These are phyloP conservation scores for Cephalotrichum gorgonifer DNA, from an alignment of 2,329 filamentous ascomycete species.

Conservation along the genomic window DNA sequence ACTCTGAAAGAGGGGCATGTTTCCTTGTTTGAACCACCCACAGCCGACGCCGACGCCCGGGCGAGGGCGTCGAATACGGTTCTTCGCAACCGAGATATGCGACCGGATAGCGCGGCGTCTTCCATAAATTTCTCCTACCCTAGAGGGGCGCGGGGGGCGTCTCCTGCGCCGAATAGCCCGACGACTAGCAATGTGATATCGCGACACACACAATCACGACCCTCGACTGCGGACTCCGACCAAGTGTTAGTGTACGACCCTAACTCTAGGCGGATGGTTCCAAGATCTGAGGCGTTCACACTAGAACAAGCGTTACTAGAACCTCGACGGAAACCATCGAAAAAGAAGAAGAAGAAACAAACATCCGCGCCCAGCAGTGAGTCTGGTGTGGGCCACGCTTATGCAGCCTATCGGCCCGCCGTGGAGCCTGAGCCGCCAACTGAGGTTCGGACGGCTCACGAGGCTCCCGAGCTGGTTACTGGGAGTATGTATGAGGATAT, in stretches of 20 bases:
- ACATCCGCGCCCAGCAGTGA: conserved; percentile 8
- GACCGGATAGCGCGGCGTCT: conserved; percentile 35
- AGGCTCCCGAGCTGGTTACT: conserved; percentile 1
- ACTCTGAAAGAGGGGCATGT: conserved; percentile 30
- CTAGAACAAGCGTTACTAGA: neutral
- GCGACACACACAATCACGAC: conserved; percentile 4
- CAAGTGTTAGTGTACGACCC: conserved; percentile 49
- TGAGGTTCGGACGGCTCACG: neutral
- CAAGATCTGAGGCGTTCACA: conserved; percentile 17
- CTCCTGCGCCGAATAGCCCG: conserved; percentile 22
- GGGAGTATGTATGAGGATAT: neutral
- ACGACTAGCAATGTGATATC: neutral
- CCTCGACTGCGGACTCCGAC: conserved; percentile 15
- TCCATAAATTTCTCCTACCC: conserved; percentile 53
- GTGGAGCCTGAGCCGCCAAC: neutral
- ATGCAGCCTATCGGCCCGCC: neutral
- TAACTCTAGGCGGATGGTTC: conserved; percentile 55
- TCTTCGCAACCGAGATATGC: conserved; percentile 27
- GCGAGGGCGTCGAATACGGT: conserved; percentile 26
- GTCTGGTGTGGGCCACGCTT: neutral
- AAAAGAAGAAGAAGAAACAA: conserved; percentile 28
- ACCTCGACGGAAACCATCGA: conserved; percentile 23
- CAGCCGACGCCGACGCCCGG: conserved; percentile 24
- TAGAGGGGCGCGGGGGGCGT: conserved; percentile 28
- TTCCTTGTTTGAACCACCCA: conserved; percentile 39